Evolutionary conservation across 1,139 yeast species (phyloP).

Genomic region (Sugiyamaella japonica): DNA sequence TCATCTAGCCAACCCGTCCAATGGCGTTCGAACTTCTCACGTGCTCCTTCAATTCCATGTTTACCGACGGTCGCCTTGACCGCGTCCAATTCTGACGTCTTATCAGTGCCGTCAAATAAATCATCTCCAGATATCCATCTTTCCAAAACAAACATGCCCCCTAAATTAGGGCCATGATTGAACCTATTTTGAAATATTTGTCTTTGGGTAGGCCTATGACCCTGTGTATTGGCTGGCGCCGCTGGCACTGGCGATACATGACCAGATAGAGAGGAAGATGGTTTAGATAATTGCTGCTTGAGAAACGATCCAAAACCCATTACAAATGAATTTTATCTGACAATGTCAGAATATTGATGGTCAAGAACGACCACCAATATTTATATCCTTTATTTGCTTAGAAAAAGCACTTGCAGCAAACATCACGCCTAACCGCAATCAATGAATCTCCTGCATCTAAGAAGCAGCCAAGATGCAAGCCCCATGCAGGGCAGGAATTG

Average conservation of each 20-base stretch:
- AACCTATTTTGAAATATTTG: conserved; percentile 65
- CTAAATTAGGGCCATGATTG: conserved; percentile 85
- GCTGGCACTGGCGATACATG: conserved; percentile 29
- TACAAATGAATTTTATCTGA: not conserved
- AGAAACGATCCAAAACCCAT: conserved; percentile 13
- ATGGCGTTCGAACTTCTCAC: conserved; percentile 59
- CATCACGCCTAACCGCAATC: not conserved
- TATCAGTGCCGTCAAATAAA: conserved; percentile 50
- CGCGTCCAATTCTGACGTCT: conserved; percentile 75
- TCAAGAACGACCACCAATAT: not conserved
- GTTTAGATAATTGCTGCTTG: conserved; percentile 6
- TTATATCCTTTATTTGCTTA: not conserved
- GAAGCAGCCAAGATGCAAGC: not conserved
- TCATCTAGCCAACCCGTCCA: conserved; percentile 67
- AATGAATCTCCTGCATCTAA: not conserved
- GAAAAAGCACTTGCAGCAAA: not conserved
- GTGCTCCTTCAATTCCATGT: conserved; percentile 57
- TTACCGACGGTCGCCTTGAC: conserved; percentile 50
- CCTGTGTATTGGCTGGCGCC: conserved; percentile 37
- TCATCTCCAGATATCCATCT: conserved; percentile 48
- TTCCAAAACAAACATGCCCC: conserved; percentile 80
- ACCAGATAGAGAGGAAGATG: not conserved
- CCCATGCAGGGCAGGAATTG: not conserved
- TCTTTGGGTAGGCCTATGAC: conserved; percentile 46
- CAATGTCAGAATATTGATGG: not conserved